Percentiles rank a stretch among this genome's conserved stretches.
phyloP scores from a whole-genome alignment of 495 filamentous ascomycete genomes.

The Podospora tetraspora region DNA sequence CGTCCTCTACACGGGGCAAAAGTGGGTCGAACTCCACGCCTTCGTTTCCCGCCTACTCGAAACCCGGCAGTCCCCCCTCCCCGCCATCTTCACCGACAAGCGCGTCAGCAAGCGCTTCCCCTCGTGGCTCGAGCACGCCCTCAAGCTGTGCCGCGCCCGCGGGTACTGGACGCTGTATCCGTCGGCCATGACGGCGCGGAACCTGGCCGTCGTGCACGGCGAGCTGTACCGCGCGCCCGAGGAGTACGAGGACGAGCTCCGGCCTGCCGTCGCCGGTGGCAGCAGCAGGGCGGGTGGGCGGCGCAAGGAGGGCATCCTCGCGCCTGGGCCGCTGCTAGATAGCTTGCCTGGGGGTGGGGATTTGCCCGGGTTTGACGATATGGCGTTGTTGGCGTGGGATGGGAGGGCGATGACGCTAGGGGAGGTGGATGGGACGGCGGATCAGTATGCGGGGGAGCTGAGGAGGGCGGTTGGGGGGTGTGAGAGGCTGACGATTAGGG shows the following conservation, averaged over 20 bases:
- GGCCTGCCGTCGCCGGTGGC: not conserved
- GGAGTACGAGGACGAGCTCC: constrained; percentile 49
- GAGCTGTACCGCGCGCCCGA: constrained; percentile 68
- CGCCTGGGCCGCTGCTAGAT: constrained; percentile 32
- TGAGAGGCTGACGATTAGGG: constrained; percentile 20
- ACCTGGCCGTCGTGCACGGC: constrained; percentile 63
- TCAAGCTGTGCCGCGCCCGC: constrained; percentile 63
- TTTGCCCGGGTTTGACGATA: constrained; percentile 32
- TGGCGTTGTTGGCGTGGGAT: constrained; percentile 42
- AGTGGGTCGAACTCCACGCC: constrained; percentile 74
- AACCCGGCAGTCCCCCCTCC: constrained; percentile 23
- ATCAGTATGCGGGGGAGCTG: constrained; percentile 39
- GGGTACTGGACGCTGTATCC: constrained; percentile 77
- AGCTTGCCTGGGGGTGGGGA: constrained; percentile 33
- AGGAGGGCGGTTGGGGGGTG: constrained; percentile 38
- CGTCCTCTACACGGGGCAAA: constrained; percentile 72
- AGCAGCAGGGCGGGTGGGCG: not conserved
- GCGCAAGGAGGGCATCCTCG: constrained; percentile 25
- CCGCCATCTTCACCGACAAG: constrained; percentile 39
- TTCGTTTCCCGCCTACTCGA: constrained; percentile 59
- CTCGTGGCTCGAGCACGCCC: constrained; percentile 69
- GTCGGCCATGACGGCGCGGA: constrained; percentile 41
- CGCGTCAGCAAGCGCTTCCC: constrained; percentile 58
- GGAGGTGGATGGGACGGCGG: constrained; percentile 33
- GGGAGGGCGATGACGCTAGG: constrained; percentile 26